These are phyloP conservation scores for Candida yuanshanica DNA, from an alignment of 805 yeast genomes.

Conservation along the genomic window DNA sequence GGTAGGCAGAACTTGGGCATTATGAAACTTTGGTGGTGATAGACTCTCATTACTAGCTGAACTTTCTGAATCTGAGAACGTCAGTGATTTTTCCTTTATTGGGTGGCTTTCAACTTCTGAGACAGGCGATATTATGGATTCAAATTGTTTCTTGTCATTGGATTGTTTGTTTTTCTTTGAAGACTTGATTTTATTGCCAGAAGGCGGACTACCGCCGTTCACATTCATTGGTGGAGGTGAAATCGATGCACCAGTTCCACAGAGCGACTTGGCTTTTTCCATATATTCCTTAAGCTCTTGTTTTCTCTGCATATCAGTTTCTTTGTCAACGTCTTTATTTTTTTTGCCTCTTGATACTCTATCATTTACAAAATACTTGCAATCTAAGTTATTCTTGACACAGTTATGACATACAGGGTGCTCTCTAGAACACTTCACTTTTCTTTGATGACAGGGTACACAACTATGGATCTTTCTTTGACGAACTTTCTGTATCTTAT, in stretches of 20 bases:
- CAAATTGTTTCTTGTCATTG: background rate
- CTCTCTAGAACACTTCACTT: conserved; percentile 49
- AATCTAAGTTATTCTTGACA: conserved; percentile 37
- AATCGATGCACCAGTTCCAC: background rate
- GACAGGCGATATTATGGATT: background rate
- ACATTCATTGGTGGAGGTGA: conserved; percentile 6
- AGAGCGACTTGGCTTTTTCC: conserved; percentile 18
- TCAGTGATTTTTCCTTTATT: conserved; percentile 14
- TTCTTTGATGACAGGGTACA: conserved; percentile 52
- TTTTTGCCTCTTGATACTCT: conserved; percentile 35
- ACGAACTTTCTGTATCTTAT: conserved; percentile 56
- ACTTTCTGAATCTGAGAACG: conserved; percentile 23
- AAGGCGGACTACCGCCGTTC: background rate
- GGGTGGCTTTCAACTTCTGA: background rate
- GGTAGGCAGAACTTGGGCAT: conserved; percentile 22
- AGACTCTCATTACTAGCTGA: conserved; percentile 21
- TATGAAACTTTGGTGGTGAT: conserved; percentile 24
- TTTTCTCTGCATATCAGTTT: conserved; percentile 18
- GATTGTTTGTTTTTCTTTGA: conserved; percentile 1
- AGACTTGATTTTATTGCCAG: too few species aligned
- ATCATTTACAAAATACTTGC: conserved; percentile 55
- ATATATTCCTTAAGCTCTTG: conserved; percentile 20
- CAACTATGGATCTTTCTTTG: conserved; percentile 55
- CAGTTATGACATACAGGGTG: conserved; percentile 50
- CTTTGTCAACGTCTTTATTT: conserved; percentile 19